Evolutionary conservation across 441 rosid genomes (phyloP).

Genomic region (Adansonia madagascariensis): DNA sequence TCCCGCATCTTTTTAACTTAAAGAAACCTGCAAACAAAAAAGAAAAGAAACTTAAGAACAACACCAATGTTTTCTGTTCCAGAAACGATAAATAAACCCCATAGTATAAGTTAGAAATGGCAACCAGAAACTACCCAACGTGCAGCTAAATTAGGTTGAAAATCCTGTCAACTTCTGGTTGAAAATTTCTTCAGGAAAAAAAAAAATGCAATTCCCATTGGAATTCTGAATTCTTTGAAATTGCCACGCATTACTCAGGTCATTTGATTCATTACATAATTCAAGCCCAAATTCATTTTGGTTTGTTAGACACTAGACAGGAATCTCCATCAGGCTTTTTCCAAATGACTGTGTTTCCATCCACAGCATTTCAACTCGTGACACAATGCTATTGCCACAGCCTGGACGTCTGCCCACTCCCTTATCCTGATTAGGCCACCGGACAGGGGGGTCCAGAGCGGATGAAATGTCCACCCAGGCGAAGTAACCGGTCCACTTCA

Average conservation of each 20-base stretch:
- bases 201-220: neutral
- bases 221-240: conserved; percentile 22
- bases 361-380: conserved; percentile 87
- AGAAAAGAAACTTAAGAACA: conserved; percentile 22
- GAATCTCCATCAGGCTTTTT: conserved; percentile 87
- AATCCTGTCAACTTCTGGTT: neutral
- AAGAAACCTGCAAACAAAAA: conserved; percentile 42
- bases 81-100: conserved; percentile 1
- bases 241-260: conserved; percentile 85
- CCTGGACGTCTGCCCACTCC: conserved; percentile 98
- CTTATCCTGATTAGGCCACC: conserved; percentile 97
- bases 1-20: conserved; percentile 74
- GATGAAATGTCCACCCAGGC: conserved; percentile 92
- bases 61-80: neutral
- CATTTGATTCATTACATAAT: conserved; percentile 75
- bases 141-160: conserved; percentile 21
- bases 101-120: neutral
- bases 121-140: neutral
- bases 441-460: conserved; percentile 97
- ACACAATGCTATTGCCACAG: conserved; percentile 87
- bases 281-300: conserved; percentile 87
- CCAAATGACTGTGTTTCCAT: conserved; percentile 98
- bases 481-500: conserved; percentile 89
- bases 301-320: conserved; percentile 54
- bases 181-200: conserved; percentile 1